phyloP scores from a whole-genome alignment of 208 protist genomes.

The Wallacemonas sp. region DNA sequence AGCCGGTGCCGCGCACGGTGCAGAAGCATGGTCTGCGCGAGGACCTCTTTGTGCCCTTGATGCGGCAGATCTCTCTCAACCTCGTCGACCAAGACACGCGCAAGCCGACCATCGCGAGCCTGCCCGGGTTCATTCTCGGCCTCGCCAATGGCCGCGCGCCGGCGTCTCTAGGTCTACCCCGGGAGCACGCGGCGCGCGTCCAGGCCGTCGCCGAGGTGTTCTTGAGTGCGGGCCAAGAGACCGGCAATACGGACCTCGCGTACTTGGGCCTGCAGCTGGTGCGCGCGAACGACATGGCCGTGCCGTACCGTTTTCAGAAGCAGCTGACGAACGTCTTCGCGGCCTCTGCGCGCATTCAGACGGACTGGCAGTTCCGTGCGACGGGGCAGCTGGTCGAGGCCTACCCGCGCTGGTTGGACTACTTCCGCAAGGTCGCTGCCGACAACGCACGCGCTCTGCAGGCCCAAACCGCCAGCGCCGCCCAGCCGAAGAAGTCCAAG shows the following conservation, averaged over 20 bases:
- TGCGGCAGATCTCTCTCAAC: constrained; percentile 80
- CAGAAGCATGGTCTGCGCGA: constrained; percentile 51
- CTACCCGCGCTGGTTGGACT: constrained; percentile 66
- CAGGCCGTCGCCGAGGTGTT: constrained; percentile 63
- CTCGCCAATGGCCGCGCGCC: constrained; percentile 81
- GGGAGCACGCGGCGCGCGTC: constrained; percentile 48
- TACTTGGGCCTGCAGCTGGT: constrained; percentile 85
- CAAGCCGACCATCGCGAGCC: constrained; percentile 40
- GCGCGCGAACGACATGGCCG: constrained; percentile 73
- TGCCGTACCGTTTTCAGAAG: constrained; percentile 80
- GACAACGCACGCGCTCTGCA: constrained; percentile 52
- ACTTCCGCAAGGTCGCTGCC: constrained; percentile 51
- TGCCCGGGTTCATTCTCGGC: constrained; percentile 74
- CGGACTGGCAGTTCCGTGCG: constrained; percentile 78
- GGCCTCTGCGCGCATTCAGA: constrained; percentile 68
- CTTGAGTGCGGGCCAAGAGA: constrained; percentile 71
- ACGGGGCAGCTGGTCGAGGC: constrained; percentile 64
- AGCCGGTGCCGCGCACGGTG: constrained; percentile 59
- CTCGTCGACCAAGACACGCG: constrained; percentile 56
- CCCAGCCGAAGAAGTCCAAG: constrained; percentile 3
- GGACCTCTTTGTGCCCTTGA: constrained; percentile 65
- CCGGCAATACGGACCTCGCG: constrained; percentile 78
- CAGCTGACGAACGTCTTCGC: constrained; percentile 86
- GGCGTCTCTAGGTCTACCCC: constrained; percentile 51
- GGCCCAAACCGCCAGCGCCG: constrained; percentile 15